Evolutionary conservation across 2,329 filamentous ascomycete species (phyloP).

Genomic region (Sporothrix pallida): DNA sequence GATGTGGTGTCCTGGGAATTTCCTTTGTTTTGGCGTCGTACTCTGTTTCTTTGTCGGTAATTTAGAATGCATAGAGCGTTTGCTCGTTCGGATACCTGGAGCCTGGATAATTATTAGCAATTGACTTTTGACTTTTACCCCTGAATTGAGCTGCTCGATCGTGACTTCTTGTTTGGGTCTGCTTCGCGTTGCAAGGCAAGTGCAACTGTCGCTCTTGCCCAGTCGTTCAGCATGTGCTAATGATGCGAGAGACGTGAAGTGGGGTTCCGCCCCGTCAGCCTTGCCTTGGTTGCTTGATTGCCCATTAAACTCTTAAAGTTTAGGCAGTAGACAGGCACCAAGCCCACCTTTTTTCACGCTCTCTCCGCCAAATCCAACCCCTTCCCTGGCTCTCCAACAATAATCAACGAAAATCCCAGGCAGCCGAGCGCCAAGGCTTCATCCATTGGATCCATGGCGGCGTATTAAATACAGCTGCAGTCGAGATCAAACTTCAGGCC

Average conservation of each 20-base stretch:
- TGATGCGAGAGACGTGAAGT: no score
- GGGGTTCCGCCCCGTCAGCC: constrained; percentile 3
- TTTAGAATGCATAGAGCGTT: constrained; percentile 17
- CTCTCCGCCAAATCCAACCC: no score
- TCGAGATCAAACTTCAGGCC: background rate
- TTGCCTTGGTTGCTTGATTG: background rate
- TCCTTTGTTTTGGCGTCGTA: background rate
- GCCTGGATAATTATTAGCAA: background rate
- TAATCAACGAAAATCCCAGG: background rate
- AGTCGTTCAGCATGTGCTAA: background rate
- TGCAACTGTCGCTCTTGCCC: constrained; percentile 1
- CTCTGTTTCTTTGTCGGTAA: background rate
- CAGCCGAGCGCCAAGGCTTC: constrained; percentile 18
- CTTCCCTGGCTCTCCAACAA: background rate
- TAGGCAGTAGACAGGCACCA: background rate
- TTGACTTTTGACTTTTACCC: background rate
- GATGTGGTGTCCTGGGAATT: background rate
- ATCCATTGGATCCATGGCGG: background rate
- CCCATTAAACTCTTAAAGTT: background rate
- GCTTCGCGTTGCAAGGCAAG: background rate
- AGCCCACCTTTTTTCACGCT: background rate
- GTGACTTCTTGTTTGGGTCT: background rate
- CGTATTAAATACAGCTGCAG: background rate
- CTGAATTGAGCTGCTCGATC: background rate
- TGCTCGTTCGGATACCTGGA: background rate